Base-by-base conservation (phyloP, 2,329 filamentous ascomycete species). In the Magnaporthiopsis rhizophila region DNA sequence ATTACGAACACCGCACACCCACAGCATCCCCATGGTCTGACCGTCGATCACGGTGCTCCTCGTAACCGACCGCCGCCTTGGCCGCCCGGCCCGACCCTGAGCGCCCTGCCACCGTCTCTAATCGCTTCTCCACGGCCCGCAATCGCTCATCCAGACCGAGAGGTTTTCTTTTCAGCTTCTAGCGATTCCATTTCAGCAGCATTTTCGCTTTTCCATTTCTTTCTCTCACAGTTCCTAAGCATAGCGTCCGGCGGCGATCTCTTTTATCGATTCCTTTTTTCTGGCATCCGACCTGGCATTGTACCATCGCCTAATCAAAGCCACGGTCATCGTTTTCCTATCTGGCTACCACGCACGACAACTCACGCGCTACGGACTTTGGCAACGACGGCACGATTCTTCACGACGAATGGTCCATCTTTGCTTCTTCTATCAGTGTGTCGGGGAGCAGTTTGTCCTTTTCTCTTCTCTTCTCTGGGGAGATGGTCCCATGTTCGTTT, bases 161-260 rank as follows among this genome's bases (percentile, higher is more conserved):
- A 18, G 15, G 38, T 45, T 45, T 45, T 15, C 38, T 45, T 30
- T 45, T 45, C 38, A 13, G 38, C 38, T 45, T 45, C 38, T 6
- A 15, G 38, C 38, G 38, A 45, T 58, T 15, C 45, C 26, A n/a
- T 59, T 62, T 60, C 28, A 58, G 50, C 50, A 56, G 32, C 32
- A 21, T 61, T 59, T 18, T 62, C 24, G 28, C 18, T 57, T 59
- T 57, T 50, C 64, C 53, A 24, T 30, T 18, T 65, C 65, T 30
- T 18, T 65, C 65, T 64, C 56, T 62, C 30, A 30, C 18, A 58
- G 65, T 62, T n/a, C 58, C 36, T 36, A 21, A 69, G 69, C 70
- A 71, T 68, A 68, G 69, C 69, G 61, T 65, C 59, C 65, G 64
- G 58, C 64, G 64, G 60, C 67, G 62, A 50, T 65, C 67, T 69